Evolutionary conservation across 768 basidiomycete genomes (phyloP).

Genomic region (Xerocomellus amylosporus): DNA sequence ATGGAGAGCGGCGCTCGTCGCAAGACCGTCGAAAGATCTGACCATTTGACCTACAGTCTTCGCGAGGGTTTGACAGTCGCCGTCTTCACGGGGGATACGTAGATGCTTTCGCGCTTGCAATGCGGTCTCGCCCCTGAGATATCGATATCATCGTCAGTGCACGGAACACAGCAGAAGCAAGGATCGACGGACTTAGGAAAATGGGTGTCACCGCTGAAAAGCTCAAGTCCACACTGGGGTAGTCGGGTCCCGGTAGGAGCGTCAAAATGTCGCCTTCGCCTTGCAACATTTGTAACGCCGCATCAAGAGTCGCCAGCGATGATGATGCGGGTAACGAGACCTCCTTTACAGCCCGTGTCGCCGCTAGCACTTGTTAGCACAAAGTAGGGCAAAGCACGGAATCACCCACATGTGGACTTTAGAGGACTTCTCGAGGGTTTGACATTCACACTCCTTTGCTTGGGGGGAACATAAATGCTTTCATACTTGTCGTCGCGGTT

Average conservation of each 20-base stretch:
- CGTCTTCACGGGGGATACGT: constrained; percentile 1
- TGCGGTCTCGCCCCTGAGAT: constrained; percentile 1
- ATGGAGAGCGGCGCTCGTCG: neutral
- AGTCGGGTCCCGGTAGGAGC: neutral
- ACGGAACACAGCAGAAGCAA: neutral
- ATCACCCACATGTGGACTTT: constrained; percentile 12
- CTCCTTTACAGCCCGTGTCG: neutral
- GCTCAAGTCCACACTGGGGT: neutral
- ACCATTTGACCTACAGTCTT: constrained; percentile 14
- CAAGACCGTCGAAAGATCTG: neutral
- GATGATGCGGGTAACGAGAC: neutral
- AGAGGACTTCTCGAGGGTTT: neutral
- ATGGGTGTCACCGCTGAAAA: neutral
- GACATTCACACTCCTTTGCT: neutral
- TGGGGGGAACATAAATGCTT: neutral
- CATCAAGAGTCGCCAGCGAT: constrained; percentile 1
- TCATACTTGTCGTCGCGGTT: neutral
- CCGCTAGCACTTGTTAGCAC: constrained; percentile 2
- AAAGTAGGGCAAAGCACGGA: neutral
- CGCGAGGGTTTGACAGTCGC: constrained; percentile 14
- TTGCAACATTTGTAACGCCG: neutral
- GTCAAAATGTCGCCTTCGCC: neutral
- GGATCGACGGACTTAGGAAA: constrained; percentile 2
- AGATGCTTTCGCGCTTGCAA: constrained; percentile 6
- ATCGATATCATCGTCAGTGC: neutral